Percentiles rank a stretch among this genome's conserved stretches.
phyloP scores from a whole-genome alignment of 768 basidiomycete genomes.

The Neoboletus subvelutipes region DNA sequence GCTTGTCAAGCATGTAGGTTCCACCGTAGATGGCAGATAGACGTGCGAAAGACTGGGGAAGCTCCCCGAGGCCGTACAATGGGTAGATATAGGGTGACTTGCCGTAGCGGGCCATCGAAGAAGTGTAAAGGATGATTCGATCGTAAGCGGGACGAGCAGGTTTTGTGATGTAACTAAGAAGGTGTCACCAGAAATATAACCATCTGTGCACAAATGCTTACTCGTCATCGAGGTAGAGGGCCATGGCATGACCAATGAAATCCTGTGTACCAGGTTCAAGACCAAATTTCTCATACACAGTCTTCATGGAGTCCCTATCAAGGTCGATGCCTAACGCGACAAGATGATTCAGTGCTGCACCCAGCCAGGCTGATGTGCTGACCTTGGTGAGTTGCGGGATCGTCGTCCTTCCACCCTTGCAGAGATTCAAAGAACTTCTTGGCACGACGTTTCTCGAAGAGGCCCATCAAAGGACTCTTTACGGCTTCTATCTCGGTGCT shows the following conservation, averaged over 20 bases:
- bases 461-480: constrained; percentile 93
- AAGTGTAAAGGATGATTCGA: constrained; percentile 95
- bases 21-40: constrained; percentile 98
- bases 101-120: constrained; percentile 98
- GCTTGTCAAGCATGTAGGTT: constrained; percentile 99
- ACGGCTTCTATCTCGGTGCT: constrained; percentile 98
- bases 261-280: constrained; percentile 97
- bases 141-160: constrained; percentile 88
- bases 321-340: constrained; percentile 69
- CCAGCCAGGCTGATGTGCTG: constrained; percentile 12
- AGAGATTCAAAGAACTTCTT: constrained; percentile 99
- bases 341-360: constrained; percentile 1
- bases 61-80: constrained; percentile 96
- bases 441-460: constrained; percentile 96
- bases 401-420: constrained; percentile 92
- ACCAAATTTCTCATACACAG: constrained; percentile 95
- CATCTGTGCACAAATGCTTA: constrained; percentile 40
- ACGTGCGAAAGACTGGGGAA: constrained; percentile 97
- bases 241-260: constrained; percentile 99
- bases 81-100: constrained; percentile 99
- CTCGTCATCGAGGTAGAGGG: constrained; percentile 96
- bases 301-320: constrained; percentile 89
- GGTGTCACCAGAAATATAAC: constrained; percentile 10
- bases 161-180: constrained; percentile 83
- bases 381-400: constrained; percentile 97